Base-by-base conservation (phyloP, 345 rosid species). In the Bretschneidera sinensis region DNA sequence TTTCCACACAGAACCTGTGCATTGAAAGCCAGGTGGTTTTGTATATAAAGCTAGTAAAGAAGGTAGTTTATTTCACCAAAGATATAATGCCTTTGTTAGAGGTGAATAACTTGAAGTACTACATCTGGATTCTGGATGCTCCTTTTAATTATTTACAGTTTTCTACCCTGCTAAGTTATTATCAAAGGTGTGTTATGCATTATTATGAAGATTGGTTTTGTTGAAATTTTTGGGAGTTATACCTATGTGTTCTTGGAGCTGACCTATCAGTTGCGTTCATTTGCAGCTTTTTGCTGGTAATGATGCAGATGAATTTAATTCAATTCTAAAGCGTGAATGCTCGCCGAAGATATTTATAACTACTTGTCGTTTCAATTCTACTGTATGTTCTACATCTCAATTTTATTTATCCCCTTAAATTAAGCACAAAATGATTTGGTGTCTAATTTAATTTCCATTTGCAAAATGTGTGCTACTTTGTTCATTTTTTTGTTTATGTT, bases 351-450 rank as follows among this genome's bases (percentile, higher is more conserved):
- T 86, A 71, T 72, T 95, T 72, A 78, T 91, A 70, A 88, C 99
- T 20, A 95, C 99, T n/a, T 84, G 85, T 71, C 85, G 97, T 67
- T 91, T 85, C 78, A 83, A 94, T 69, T 95, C 97, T 39, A 74
- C 86, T 33, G 97, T 90, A 87, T 72, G 98, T 50, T 54, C 61
- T 24, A 9, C 21, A 8, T 63, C 21, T 11, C 25, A 49, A 51
- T 62, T 54, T 43, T 21, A 15, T 49, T 59, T 54, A 13, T 51
- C 54, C 9, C 16, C 4, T 21, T 11, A 1, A 51, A 51, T 51
- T 20, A 51, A 20, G 22, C 16, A n/a, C 19, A 17, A 10, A 48
- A 17, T 9, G 9, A 31, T 28, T 24, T 33, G 31, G 47, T 17
- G 18, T 35, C 14, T 28, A 19, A 35, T 35, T 35, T 51, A 51